Evolutionary conservation across 2,329 filamentous ascomycete genomes (phyloP), one percentile per base, ranked within the genome.

Genomic region (Fusarium paranaense): DNA sequence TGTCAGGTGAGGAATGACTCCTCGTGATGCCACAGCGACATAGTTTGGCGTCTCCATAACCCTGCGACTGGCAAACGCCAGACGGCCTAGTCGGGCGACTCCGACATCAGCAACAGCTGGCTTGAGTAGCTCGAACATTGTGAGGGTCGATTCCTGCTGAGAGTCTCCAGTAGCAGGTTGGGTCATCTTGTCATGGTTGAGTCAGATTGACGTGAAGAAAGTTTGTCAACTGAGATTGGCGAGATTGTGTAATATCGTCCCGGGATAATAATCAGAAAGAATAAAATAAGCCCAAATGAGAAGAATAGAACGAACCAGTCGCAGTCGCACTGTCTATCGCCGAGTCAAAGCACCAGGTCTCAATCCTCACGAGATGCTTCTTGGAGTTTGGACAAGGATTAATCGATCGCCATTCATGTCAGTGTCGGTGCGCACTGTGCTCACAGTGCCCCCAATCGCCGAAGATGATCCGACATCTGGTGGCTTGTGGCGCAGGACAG

Each of bases 21-120:
- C 97, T 78, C 97, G 90, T 37, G 97, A 98, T 4, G 94, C 93
- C 74, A 93, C 87, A 60, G 91, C 92, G 67, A 98, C 85, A 82
- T 93, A 97, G 80, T 93, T 93, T 50, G 97, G 97, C 33, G 97
- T 99, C 22, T 93, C 86, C 73, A 98, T 87, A n/a, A 88, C 83
- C 71, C 87, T 89, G 68, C 93, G 88, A 47, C 83, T 90, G 77
- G 82, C 86, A 7, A 97, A 81, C 6, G 87, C 84, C 27, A 98
- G 83, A 62, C 86, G 87, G 5, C 94, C 95, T 10, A 96, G 84
- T 62, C 95, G 90, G 38, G 93, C 89, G 25, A 85, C 85, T 32
- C 82, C 78, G 25, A 81, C 84, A 65, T 85, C 82, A 25, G 79
- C 76, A 3, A 81, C 70, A 16, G 83, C 80, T n/a, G 82, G 78